Evolutionary conservation across 768 basidiomycete species (phyloP).

Genomic region (Chiua virens): DNA sequence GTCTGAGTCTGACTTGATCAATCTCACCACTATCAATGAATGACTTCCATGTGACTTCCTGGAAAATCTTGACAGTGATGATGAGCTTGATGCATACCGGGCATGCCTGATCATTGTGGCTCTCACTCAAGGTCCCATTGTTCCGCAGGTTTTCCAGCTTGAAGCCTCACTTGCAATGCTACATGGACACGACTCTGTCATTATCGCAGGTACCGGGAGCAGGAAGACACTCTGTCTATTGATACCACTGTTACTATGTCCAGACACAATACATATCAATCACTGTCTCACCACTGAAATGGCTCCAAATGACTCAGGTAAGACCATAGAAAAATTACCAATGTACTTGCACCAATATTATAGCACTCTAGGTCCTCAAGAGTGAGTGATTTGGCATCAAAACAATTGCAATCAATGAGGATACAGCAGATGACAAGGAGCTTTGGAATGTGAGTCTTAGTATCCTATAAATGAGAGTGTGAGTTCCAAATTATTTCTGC

Average conservation of each 20-base stretch:
- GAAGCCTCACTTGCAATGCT: background rate
- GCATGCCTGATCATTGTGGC: background rate
- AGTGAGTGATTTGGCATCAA: background rate
- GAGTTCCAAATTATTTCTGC: no score
- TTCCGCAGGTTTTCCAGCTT: background rate
- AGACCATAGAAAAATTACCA: background rate
- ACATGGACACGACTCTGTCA: background rate
- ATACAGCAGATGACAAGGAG: background rate
- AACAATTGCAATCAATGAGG: slow-evolving; percentile 7
- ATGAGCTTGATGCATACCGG: background rate
- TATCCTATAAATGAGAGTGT: no score
- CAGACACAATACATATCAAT: background rate
- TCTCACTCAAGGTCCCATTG: background rate
- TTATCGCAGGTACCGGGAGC: background rate
- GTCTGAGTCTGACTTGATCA: no score
- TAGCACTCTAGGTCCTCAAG: background rate
- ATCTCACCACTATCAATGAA: no score
- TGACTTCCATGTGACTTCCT: no score
- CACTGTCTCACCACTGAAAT: slow-evolving; percentile 2
- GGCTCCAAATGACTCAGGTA: slow-evolving; percentile 7
- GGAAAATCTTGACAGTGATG: no score
- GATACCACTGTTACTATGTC: background rate
- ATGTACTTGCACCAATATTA: no score
- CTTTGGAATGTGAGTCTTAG: slow-evolving; percentile 6
- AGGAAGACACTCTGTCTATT: slow-evolving; percentile 1